A percentile compares a stretch with the other conserved stretches of the same genome.
phyloP scores from a whole-genome alignment of 495 filamentous ascomycete species.

The Neurospora sp. region DNA sequence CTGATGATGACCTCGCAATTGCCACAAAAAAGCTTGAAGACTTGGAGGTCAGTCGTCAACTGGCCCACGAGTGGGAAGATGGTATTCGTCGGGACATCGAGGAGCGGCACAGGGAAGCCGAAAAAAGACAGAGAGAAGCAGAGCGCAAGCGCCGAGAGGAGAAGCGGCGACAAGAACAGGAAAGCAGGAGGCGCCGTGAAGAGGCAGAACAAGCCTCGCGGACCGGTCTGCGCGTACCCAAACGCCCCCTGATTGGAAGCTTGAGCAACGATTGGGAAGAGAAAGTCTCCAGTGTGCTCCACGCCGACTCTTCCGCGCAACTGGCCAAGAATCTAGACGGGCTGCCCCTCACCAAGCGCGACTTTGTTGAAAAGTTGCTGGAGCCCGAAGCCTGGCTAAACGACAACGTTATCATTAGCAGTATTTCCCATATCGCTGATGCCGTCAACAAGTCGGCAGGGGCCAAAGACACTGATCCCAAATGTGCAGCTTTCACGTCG shows the following conservation, averaged over 20 bases:
- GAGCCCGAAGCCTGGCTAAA: constrained; percentile 58
- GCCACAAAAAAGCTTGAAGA: constrained; percentile 6
- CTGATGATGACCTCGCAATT: constrained; percentile 6
- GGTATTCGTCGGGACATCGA: background rate
- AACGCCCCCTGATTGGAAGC: constrained; percentile 16
- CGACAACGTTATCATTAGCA: constrained; percentile 69
- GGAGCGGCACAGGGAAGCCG: constrained; percentile 1
- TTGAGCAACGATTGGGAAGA: constrained; percentile 21
- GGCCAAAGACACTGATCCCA: constrained; percentile 42
- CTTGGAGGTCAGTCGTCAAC: constrained; percentile 11
- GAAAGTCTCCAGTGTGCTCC: constrained; percentile 8
- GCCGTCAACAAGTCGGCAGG: constrained; percentile 44
- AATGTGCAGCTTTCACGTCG: constrained; percentile 58
- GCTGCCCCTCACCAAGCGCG: constrained; percentile 44
- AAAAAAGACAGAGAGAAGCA: background rate
- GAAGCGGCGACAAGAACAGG: constrained; percentile 10
- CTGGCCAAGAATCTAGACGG: constrained; percentile 41
- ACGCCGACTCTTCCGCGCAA: constrained; percentile 8
- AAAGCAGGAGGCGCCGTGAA: background rate
- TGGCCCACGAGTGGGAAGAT: constrained; percentile 6
- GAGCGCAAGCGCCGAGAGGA: constrained; percentile 12
- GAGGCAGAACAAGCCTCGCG: constrained; percentile 2
- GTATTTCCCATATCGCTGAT: constrained; percentile 49
- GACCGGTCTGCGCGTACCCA: constrained; percentile 9
- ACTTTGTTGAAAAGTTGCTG: constrained; percentile 50